Conservation (phyloP, 75 land plant species). For the Cunninghamia lanceolata region DNA sequence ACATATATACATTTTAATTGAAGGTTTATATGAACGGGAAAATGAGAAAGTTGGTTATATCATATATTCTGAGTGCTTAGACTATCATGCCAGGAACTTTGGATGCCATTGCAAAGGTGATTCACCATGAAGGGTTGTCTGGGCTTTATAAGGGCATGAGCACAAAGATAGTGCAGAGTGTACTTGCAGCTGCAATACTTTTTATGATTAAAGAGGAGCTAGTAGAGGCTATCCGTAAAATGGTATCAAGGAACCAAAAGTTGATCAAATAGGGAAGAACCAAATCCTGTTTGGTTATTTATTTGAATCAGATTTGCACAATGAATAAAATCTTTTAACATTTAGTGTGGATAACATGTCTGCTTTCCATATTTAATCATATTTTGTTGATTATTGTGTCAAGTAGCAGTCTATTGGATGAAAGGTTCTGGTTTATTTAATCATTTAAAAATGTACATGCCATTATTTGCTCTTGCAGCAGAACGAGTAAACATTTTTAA, state of each 20-base stretch:
- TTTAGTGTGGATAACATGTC: background rate
- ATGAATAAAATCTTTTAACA: background rate
- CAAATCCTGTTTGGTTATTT: background rate
- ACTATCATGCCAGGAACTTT: slow-evolving; percentile 54
- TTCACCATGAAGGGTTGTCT: slow-evolving; percentile 65
- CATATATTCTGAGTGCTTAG: slow-evolving; percentile 10
- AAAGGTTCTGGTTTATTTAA: background rate
- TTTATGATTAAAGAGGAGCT: slow-evolving; percentile 97
- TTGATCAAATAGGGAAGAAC: slow-evolving; percentile 13
- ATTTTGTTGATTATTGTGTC: background rate
- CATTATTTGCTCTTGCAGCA: slow-evolving; percentile 8
- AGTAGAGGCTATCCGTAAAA: slow-evolving; percentile 50
- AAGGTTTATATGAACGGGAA: background rate
- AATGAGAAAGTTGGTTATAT: background rate
- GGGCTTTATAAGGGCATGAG: slow-evolving; percentile 95
- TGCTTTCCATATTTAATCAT: background rate
- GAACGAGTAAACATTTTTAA: background rate
- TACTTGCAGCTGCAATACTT: slow-evolving; percentile 87
- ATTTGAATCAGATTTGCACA: background rate
- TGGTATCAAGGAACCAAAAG: slow-evolving; percentile 37
- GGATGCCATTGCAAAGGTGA: slow-evolving; percentile 85
- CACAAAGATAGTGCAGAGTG: slow-evolving; percentile 93
- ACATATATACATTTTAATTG: slow-evolving; percentile 1
- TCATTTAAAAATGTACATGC: background rate
- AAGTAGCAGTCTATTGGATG: background rate